These are phyloP conservation scores for Stagonosporopsis cucurbitacearum DNA, from an alignment of 2,329 filamentous ascomycete species.

Conservation along the genomic window DNA sequence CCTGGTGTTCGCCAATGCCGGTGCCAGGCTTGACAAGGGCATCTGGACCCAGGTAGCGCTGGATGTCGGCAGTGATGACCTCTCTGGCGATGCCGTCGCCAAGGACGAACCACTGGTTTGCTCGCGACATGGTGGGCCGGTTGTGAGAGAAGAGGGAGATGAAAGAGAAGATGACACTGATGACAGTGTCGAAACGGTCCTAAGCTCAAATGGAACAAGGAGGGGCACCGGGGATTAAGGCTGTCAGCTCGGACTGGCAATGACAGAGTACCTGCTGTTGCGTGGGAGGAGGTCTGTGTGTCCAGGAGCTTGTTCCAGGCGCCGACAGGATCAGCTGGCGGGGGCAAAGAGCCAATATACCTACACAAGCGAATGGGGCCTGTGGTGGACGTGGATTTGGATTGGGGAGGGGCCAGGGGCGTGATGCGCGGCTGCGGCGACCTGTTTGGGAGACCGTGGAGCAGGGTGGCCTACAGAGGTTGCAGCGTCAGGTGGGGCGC, in stretches of 20 bases:
- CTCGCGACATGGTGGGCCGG: conserved; percentile 41
- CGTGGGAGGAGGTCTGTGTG: conserved; percentile 17
- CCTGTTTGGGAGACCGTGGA: conserved; percentile 33
- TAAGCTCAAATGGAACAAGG: conserved; percentile 40
- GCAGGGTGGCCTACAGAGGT: conserved; percentile 24
- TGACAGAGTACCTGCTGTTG: conserved; percentile 29
- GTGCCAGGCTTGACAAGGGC: conserved; percentile 57
- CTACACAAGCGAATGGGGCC: conserved; percentile 40
- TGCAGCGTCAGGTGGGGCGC: conserved; percentile 24
- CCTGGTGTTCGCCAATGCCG: conserved; percentile 54
- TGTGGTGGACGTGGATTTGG: conserved; percentile 24
- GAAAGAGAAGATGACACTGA: conserved; percentile 47
- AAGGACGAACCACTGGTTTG: conserved; percentile 58
- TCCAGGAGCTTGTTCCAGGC: conserved; percentile 33
- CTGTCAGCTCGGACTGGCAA: conserved; percentile 35
- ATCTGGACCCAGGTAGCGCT: conserved; percentile 59
- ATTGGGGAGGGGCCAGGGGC: too few relatives aligned
- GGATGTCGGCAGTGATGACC: conserved; percentile 61
- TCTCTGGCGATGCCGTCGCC: conserved; percentile 59
- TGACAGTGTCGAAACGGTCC: conserved; percentile 45
- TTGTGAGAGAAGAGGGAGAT: conserved; percentile 28
- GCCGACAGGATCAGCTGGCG: conserved; percentile 40
- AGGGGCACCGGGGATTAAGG: conserved; percentile 42
- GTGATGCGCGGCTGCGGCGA: conserved; percentile 42
- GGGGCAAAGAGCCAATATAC: conserved; percentile 46